Conservation (phyloP, 2,329 filamentous ascomycete species). For the Apiospora rasikravindrae region DNA sequence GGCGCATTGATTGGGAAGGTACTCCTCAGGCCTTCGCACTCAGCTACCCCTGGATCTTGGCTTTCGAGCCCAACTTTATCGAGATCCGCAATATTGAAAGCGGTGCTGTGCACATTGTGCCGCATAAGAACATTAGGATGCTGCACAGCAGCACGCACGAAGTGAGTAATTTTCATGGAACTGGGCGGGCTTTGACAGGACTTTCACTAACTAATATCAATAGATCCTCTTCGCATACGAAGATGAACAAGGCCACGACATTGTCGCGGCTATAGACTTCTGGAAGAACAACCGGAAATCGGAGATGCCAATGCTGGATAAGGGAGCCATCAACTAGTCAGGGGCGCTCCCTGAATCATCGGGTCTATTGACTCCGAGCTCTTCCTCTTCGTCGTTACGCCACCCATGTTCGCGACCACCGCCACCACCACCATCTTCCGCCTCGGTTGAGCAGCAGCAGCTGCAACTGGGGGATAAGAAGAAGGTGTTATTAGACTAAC, state of each 20-base stretch:
- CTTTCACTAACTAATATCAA: slow-evolving; percentile 27
- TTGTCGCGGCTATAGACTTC: slow-evolving; percentile 95
- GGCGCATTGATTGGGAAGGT: slow-evolving; percentile 98
- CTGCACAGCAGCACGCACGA: slow-evolving; percentile 96
- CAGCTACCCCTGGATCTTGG: slow-evolving; percentile 95
- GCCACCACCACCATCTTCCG: background rate
- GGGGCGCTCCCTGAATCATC: slow-evolving; percentile 12
- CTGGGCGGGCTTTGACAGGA: slow-evolving; percentile 31
- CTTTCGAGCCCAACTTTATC: slow-evolving; percentile 97
- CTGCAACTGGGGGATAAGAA: background rate
- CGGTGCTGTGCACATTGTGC: slow-evolving; percentile 92
- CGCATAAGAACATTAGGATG: slow-evolving; percentile 96
- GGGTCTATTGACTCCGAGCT: background rate
- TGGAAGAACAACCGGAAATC: slow-evolving; percentile 72
- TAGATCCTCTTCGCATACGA: slow-evolving; percentile 98
- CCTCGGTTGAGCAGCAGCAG: background rate
- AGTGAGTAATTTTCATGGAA: slow-evolving; percentile 59
- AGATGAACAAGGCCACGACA: slow-evolving; percentile 90
- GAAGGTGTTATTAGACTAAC: slow-evolving; percentile 14
- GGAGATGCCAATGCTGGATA: slow-evolving; percentile 23
- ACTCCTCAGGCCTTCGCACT: slow-evolving; percentile 90
- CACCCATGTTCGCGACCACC: background rate
- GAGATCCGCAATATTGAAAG: slow-evolving; percentile 96
- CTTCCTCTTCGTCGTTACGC: slow-evolving; percentile 4
- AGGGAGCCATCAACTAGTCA: slow-evolving; percentile 20